Evolutionary conservation across 2,329 filamentous ascomycete genomes (phyloP), one percentile per base, ranked within the genome.

Genomic region (Trichoderma pleuroti): DNA sequence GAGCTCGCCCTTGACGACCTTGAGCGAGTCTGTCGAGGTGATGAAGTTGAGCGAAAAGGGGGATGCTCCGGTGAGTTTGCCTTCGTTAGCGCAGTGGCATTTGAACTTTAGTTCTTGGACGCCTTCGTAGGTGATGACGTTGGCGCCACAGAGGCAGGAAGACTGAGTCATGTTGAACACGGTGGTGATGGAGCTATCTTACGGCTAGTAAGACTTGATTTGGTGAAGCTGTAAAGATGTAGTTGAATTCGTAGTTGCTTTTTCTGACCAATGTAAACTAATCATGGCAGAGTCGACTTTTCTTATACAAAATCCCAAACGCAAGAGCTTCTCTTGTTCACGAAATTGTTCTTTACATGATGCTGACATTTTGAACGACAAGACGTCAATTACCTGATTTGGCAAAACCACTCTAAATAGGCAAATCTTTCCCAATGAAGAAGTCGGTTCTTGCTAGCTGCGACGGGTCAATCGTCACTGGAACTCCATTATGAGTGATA

Each of bases 1-100:
- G 30, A 65, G 62, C 26, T 65, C 21, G 18, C 62, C 62, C 21
- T 65, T 65, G 62, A 65, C 46, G 12, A 65, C 62, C 10, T 65
- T 18, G 5, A 65, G 12, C 0, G 46, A 28, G 46, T 65, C 62
- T 21, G 62, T 65, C 14, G 62, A 65, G 30, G 32, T 56, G n/a
- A 65, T 65, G 21, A 65, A 65, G 46, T 65, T 65, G 62, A 65
- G 62, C 9, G 62, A 65, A 16, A 65, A 65, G 10, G 62, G 62
- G 10, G 62, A 49, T 16, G 62, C 62, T 12, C 62, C 62, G 32
- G 62, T 65, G 28, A 65, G 62, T 3, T 65, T 65, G 62, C 46
- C 24, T 36, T 65, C 62, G 39, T 65, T 24, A 11, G 30, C 16
- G 62, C 62, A 65, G 30, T 65, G 62, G 46, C 62, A 65, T 36